These are phyloP conservation scores for Gaultheria prostrata DNA, from an alignment of 148 eudicot genomes.

Conservation along the genomic window DNA sequence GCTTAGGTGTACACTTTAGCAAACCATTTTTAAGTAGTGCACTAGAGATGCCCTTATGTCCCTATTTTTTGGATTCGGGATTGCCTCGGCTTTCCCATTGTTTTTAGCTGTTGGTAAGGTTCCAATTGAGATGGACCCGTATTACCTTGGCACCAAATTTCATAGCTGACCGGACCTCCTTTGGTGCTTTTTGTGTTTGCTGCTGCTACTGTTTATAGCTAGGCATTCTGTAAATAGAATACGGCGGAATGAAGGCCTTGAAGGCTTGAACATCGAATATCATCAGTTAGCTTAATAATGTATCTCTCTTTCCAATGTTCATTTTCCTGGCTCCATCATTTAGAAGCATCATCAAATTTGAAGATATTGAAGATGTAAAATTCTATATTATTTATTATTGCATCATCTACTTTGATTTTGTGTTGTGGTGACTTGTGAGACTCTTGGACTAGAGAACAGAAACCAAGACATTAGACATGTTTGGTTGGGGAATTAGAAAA, in stretches of 20 bases:
- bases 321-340: background rate
- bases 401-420: background rate
- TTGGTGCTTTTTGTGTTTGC: background rate
- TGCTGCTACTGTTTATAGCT: background rate
- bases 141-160: background rate
- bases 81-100: no score
- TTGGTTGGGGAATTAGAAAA: background rate
- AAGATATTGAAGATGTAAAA: background rate
- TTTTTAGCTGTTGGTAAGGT: background rate
- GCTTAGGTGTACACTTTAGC: no score
- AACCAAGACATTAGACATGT: background rate
- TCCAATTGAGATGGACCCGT: background rate
- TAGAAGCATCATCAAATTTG: background rate
- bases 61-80: no score
- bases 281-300: background rate
- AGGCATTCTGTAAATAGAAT: background rate
- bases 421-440: background rate
- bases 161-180: background rate
- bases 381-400: background rate
- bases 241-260: background rate
- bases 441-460: background rate
- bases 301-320: background rate
- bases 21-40: no score
- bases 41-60: no score
- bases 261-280: background rate